Percentiles rank a stretch among this genome's conserved stretches.
Evolutionary conservation across 2,329 filamentous ascomycete genomes (phyloP).

Genomic region (Hypoxylon sp.): DNA sequence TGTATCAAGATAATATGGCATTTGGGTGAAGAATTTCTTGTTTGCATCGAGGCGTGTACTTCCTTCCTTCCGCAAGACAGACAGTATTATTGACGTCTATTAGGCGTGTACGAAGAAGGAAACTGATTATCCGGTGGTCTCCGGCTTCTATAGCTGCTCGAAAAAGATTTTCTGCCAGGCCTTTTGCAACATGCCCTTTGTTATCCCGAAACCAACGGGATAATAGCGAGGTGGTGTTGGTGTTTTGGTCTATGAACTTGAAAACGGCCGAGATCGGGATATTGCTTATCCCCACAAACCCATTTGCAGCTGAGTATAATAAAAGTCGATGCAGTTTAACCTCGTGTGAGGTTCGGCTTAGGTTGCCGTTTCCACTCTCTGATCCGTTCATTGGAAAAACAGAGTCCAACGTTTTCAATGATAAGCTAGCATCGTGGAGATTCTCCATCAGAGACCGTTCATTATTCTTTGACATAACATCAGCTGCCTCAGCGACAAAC

Average conservation of each 20-base stretch:
- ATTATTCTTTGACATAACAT: conserved; percentile 6
- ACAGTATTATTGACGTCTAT: conserved; percentile 15
- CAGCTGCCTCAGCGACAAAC: conserved; percentile 7
- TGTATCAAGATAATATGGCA: too few relatives aligned
- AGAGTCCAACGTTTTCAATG: conserved; percentile 5
- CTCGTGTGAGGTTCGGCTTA: not conserved
- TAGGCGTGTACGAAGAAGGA: conserved; percentile 11
- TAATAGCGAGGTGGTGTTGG: conserved; percentile 8
- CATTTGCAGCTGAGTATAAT: conserved; percentile 17
- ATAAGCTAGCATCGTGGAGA: not conserved
- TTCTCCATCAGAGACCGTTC: not conserved
- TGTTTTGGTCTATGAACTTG: conserved; percentile 7
- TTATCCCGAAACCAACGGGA: conserved; percentile 3
- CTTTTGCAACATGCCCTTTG: conserved; percentile 1
- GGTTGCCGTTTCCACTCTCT: not conserved
- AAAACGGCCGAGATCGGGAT: conserved; percentile 10
- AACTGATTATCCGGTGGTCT: conserved; percentile 2
- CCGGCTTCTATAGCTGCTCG: conserved; percentile 28
- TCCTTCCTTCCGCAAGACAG: not conserved
- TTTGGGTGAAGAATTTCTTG: not conserved
- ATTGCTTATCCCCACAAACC: conserved; percentile 16
- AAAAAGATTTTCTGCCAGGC: conserved; percentile 29
- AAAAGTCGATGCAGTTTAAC: conserved; percentile 22
- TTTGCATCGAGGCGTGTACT: conserved; percentile 19
- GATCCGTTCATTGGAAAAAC: not conserved